phyloP scores from a whole-genome alignment of 2,329 filamentous ascomycete species.

The Venturia carpophila region DNA sequence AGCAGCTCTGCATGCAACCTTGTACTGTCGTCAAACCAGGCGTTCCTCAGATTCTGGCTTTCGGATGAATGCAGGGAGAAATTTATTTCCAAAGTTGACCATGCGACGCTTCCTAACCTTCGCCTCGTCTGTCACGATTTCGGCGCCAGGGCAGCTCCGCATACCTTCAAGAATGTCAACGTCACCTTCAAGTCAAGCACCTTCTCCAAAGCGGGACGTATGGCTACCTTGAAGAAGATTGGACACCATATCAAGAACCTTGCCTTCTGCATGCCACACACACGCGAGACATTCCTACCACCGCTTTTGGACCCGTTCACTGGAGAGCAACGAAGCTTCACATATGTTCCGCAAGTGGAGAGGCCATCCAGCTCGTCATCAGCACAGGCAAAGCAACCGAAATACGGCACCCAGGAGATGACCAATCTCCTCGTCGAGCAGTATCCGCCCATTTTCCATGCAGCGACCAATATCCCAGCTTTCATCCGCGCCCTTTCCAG shows the following conservation, averaged over 20 bases:
- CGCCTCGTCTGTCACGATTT: slow-evolving; percentile 63
- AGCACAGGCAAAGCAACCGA: slow-evolving; percentile 54
- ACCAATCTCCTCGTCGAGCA: slow-evolving; percentile 77
- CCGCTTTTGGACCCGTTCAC: slow-evolving; percentile 73
- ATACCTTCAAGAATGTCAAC: slow-evolving; percentile 60
- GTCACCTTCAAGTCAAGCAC: slow-evolving; percentile 65
- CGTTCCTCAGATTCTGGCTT: slow-evolving; percentile 44
- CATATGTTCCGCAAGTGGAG: slow-evolving; percentile 66
- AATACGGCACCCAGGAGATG: slow-evolving; percentile 72
- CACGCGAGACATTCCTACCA: slow-evolving; percentile 69
- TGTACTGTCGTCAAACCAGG: slow-evolving; percentile 41
- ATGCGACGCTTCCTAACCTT: slow-evolving; percentile 40
- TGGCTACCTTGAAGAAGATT: slow-evolving; percentile 68
- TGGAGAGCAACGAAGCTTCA: slow-evolving; percentile 69
- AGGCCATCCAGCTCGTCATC: slow-evolving; percentile 46
- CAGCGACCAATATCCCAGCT: slow-evolving; percentile 76
- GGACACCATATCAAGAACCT: slow-evolving; percentile 72
- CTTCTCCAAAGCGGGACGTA: slow-evolving; percentile 65
- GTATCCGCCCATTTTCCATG: slow-evolving; percentile 83
- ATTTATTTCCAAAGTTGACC: slow-evolving; percentile 36
- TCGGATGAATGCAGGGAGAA: slow-evolving; percentile 40
- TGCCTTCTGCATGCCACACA: slow-evolving; percentile 70
- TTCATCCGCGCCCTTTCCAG: slow-evolving; percentile 69
- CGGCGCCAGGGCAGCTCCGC: slow-evolving; percentile 60
- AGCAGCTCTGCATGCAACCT: slow-evolving; percentile 43